A percentile compares a stretch with the other conserved stretches of the same genome.
These are phyloP conservation scores for Corymbia maculata DNA, from an alignment of 345 rosid species.

Conservation along the genomic window DNA sequence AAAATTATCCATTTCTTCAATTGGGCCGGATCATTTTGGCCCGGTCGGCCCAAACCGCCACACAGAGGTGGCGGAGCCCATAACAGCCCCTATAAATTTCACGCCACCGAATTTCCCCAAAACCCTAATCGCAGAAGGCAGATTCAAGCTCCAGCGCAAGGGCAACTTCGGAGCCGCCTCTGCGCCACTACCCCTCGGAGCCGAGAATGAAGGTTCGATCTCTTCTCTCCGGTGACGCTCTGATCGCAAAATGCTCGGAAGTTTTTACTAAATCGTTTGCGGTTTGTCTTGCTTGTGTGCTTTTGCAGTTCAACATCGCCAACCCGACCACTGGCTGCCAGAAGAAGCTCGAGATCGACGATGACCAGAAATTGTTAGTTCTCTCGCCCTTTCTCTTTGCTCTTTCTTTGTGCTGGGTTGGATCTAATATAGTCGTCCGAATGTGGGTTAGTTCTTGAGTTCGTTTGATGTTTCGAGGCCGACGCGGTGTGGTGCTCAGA, in stretches of 20 bases:
- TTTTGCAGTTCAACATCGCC: constrained; percentile 34
- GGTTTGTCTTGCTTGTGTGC: background rate
- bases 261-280: background rate
- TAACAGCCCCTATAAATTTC: background rate
- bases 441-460: background rate
- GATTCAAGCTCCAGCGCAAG: background rate
- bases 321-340: constrained; percentile 47
- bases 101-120: fast-evolving
- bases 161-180: background rate
- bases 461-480: background rate
- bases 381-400: background rate
- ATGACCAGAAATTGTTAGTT: constrained; percentile 32
- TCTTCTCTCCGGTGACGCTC: background rate
- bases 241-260: background rate
- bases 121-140: background rate
- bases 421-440: background rate
- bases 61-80: background rate
- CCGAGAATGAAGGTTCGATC: background rate
- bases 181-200: background rate
- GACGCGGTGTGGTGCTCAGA: background rate
- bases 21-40: background rate
- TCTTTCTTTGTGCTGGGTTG: background rate
- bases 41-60: background rate
- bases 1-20: background rate
- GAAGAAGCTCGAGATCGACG: constrained; percentile 49